Conservation (phyloP, 1,139 yeast genomes). For the Hanseniaspora gamundiae region DNA sequence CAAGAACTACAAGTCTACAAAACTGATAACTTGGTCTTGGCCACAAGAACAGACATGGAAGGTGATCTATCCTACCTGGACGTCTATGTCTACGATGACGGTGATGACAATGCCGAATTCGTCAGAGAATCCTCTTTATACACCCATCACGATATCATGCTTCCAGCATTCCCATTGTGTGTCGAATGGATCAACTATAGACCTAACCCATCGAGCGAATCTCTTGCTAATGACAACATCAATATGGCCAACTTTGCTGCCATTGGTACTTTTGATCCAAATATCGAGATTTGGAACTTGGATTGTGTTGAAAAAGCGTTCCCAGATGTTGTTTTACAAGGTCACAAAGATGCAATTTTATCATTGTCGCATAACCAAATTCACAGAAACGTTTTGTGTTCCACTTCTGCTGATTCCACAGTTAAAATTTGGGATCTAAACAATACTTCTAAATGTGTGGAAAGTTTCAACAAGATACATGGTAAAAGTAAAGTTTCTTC, state of each 20-base stretch:
- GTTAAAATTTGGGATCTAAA: constrained; percentile 91
- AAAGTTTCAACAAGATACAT: constrained; percentile 18
- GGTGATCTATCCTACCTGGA: constrained; percentile 89
- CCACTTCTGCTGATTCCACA: constrained; percentile 92
- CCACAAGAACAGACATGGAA: constrained; percentile 82
- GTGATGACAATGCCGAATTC: constrained; percentile 54
- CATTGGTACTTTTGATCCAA: constrained; percentile 93
- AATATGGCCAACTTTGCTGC: constrained; percentile 86
- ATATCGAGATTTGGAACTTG: constrained; percentile 91
- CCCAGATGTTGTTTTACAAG: constrained; percentile 89
- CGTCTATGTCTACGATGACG: constrained; percentile 89
- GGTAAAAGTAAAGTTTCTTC: constrained; percentile 65
- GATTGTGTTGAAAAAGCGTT: constrained; percentile 88
- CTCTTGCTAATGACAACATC: constrained; percentile 40
- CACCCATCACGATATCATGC: constrained; percentile 93
- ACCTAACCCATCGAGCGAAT: constrained; percentile 34
- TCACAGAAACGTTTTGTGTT: constrained; percentile 78
- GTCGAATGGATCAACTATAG: constrained; percentile 87
- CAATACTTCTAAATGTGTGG: constrained; percentile 39
- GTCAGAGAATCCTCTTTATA: constrained; percentile 66
- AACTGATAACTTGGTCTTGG: constrained; percentile 77
- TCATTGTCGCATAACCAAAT: constrained; percentile 72
- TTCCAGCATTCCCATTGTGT: constrained; percentile 93
- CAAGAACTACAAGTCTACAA: constrained; percentile 80
- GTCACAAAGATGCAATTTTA: constrained; percentile 89